These are phyloP conservation scores for Rhodotorula sp. DNA, from an alignment of 1,284 basidiomycete species.

Conservation along the genomic window DNA sequence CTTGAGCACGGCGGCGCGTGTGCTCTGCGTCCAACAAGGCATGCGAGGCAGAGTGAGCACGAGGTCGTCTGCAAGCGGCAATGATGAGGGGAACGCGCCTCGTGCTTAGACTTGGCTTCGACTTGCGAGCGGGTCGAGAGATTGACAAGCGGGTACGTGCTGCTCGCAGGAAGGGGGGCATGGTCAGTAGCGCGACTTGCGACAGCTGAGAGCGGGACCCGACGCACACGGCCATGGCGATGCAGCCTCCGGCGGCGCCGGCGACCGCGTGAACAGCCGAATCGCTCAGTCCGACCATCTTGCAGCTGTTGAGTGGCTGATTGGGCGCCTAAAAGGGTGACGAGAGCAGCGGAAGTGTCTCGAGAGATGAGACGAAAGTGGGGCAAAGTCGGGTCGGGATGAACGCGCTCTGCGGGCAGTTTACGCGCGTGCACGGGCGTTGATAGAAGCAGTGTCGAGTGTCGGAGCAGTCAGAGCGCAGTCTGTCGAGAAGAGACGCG, in stretches of 20 bases:
- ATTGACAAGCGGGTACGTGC: slow-evolving; percentile 72
- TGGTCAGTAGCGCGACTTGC: too few species aligned
- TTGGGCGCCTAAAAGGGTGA: background rate
- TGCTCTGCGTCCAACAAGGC: slow-evolving; percentile 6
- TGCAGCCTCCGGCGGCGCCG: slow-evolving; percentile 85
- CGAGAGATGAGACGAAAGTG: background rate
- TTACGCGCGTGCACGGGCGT: too few species aligned
- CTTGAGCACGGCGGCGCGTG: slow-evolving; percentile 45
- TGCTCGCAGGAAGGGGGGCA: background rate
- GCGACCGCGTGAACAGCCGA: slow-evolving; percentile 85
- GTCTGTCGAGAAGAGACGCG: too few species aligned
- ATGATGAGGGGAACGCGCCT: slow-evolving; percentile 53
- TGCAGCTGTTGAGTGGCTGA: too few species aligned
- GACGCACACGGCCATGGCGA: slow-evolving; percentile 68
- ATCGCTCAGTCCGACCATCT: slow-evolving; percentile 55
- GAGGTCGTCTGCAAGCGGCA: background rate
- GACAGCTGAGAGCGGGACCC: background rate
- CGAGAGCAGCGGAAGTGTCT: background rate
- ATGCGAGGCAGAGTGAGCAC: background rate
- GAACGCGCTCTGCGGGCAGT: too few species aligned
- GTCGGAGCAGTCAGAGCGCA: too few species aligned
- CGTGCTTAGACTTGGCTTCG: slow-evolving; percentile 73
- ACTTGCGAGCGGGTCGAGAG: slow-evolving; percentile 92
- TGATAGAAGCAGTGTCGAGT: too few species aligned
- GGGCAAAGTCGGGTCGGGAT: too few species aligned